Conservation (phyloP, 2,329 filamentous ascomycete species). For the Cadophora gregata region DNA sequence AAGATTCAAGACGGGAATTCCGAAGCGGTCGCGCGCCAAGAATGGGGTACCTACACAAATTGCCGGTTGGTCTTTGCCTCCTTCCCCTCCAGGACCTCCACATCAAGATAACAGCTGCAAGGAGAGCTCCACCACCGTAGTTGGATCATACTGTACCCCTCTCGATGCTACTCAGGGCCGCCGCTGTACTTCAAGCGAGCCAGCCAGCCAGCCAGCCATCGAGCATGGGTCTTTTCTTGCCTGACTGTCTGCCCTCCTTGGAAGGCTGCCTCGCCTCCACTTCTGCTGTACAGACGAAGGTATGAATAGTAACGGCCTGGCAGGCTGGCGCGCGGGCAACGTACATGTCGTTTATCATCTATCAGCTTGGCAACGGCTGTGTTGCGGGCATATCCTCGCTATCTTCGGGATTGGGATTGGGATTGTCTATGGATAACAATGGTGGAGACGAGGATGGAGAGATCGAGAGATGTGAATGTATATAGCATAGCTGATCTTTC, state of each 20-base stretch:
- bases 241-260: no score
- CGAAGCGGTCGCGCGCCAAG: slow-evolving; percentile 1
- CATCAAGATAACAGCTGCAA: background rate
- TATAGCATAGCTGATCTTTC: no score
- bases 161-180: background rate
- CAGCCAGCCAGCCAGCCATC: background rate
- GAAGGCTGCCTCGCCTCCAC: background rate
- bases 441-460: background rate
- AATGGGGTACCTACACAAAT: slow-evolving; percentile 11
- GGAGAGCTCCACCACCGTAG: background rate
- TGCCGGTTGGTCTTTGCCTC: no score
- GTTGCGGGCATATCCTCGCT: slow-evolving; percentile 4
- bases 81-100: background rate
- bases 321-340: slow-evolving; percentile 17
- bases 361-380: slow-evolving; percentile 17
- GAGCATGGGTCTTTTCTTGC: slow-evolving; percentile 7
- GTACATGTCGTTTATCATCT: no score
- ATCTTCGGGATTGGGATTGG: background rate
- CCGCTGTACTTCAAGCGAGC: background rate
- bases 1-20: background rate
- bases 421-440: slow-evolving; percentile 6
- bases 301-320: background rate
- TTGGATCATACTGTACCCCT: slow-evolving; percentile 1
- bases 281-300: background rate
- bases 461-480: no score